Evolutionary conservation across 2,329 filamentous ascomycete genomes (phyloP).

Genomic region (Tolypocladium album): DNA sequence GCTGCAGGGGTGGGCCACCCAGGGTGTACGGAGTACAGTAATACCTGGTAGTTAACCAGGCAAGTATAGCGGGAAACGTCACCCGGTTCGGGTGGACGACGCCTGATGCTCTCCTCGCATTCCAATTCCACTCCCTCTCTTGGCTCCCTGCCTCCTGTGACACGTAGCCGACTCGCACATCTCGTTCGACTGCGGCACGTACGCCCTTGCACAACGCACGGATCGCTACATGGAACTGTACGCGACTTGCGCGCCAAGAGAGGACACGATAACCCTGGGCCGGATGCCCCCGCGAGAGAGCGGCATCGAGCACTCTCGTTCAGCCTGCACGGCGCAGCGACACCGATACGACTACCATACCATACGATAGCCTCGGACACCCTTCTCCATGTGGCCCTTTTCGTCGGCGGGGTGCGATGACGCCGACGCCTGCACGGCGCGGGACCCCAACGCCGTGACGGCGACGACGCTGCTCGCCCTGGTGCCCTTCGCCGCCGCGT

Average conservation of each 20-base stretch:
- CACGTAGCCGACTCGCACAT: not conserved
- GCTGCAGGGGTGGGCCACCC: not conserved
- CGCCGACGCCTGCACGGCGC: slow-evolving; percentile 44
- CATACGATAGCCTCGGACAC: not conserved
- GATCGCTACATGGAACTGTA: not conserved
- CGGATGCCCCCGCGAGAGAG: not conserved
- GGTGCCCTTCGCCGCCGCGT: slow-evolving; percentile 61
- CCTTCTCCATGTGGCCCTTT: slow-evolving; percentile 25
- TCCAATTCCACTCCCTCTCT: not conserved
- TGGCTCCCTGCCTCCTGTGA: not conserved
- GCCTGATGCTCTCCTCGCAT: not conserved
- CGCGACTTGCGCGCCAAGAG: not conserved
- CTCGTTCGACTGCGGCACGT: not conserved
- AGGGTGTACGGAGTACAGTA: too few relatives aligned
- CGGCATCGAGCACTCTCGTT: not conserved
- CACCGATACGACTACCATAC: not conserved
- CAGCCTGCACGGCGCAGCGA: not conserved
- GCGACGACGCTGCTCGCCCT: slow-evolving; percentile 46
- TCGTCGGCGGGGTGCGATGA: slow-evolving; percentile 34
- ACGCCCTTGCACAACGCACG: not conserved
- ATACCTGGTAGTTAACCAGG: too few relatives aligned
- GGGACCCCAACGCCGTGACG: slow-evolving; percentile 27
- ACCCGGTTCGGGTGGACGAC: not conserved
- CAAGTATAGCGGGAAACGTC: not conserved
- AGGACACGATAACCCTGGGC: not conserved